A percentile compares a stretch with the other conserved stretches of the same genome.
Evolutionary conservation across 768 basidiomycete genomes (phyloP).

Genomic region (Panus rudis): DNA sequence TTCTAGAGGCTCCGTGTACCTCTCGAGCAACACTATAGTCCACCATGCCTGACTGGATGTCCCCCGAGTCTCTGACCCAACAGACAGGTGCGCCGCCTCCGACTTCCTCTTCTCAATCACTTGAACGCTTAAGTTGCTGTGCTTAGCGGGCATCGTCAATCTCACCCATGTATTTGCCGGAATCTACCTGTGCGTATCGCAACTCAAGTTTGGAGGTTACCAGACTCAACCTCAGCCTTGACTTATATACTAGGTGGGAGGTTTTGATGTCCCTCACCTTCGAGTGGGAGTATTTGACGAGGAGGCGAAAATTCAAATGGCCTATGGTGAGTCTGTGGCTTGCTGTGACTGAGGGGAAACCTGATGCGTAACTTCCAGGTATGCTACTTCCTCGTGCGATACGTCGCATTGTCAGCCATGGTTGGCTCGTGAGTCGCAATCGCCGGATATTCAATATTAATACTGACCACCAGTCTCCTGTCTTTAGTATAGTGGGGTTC

Average conservation of each 20-base stretch:
- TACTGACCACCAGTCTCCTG: too few relatives aligned
- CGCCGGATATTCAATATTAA: too few relatives aligned
- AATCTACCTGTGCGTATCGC: slow-evolving; percentile 37
- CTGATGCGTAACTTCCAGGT: slow-evolving; percentile 33
- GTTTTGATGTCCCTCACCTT: slow-evolving; percentile 55
- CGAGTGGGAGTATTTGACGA: slow-evolving; percentile 54
- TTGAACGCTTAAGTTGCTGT: too few relatives aligned
- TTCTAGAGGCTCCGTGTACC: too few relatives aligned
- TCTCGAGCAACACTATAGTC: too few relatives aligned
- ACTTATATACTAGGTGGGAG: slow-evolving; percentile 74
- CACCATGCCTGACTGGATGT: slow-evolving; percentile 12
- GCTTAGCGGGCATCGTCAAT: slow-evolving; percentile 30
- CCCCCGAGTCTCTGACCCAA: slow-evolving; percentile 5
- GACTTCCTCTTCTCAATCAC: too few relatives aligned
- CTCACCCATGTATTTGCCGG: slow-evolving; percentile 37
- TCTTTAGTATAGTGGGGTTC: slow-evolving; percentile 9
- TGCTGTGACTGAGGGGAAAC: too few relatives aligned
- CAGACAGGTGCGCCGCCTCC: slow-evolving; percentile 11
- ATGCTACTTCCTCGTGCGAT: slow-evolving; percentile 67
- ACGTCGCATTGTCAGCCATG: slow-evolving; percentile 55
- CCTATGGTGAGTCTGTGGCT: slow-evolving; percentile 44
- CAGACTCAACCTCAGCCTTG: too few relatives aligned
- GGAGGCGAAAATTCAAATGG: slow-evolving; percentile 56
- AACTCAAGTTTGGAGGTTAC: too few relatives aligned
- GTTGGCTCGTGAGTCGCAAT: slow-evolving; percentile 63